Conservation (phyloP, 2,329 filamentous ascomycete genomes). For the Fusarium falciforme region DNA sequence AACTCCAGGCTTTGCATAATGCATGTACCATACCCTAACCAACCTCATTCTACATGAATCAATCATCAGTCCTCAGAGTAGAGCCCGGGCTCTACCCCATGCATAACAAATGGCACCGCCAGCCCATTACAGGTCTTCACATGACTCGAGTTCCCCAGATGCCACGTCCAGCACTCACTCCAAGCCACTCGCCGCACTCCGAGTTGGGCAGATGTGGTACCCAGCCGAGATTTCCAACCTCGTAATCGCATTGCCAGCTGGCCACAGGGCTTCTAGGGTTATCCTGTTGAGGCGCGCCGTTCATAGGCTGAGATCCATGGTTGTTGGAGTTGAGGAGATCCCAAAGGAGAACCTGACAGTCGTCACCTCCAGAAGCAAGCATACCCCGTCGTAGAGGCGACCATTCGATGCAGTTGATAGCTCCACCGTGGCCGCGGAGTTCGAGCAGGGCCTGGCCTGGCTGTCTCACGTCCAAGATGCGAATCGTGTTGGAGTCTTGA, state of each 20-base stretch:
- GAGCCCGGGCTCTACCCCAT: constrained; percentile 6
- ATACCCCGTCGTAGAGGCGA: constrained; percentile 87
- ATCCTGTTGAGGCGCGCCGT: constrained; percentile 63
- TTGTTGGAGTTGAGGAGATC: constrained; percentile 78
- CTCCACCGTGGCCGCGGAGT: constrained; percentile 85
- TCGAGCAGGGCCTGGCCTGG: constrained; percentile 95
- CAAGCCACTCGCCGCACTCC: constrained; percentile 85
- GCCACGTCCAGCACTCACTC: constrained; percentile 82
- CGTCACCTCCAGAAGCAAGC: constrained; percentile 91
- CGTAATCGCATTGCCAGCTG: constrained; percentile 87
- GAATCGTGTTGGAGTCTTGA: constrained; percentile 89
- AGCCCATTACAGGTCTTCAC: constrained; percentile 38
- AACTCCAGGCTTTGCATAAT: constrained; percentile 45
- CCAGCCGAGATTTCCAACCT: constrained; percentile 88
- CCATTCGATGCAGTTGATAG: constrained; percentile 96
- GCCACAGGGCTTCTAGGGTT: constrained; percentile 76
- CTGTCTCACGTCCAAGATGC: constrained; percentile 95
- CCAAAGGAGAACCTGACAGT: constrained; percentile 93
- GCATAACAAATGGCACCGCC: constrained; percentile 27
- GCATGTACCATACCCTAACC: constrained; percentile 40
- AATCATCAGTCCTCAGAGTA: constrained; percentile 22
- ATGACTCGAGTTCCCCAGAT: constrained; percentile 77
- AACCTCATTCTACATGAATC: constrained; percentile 40
- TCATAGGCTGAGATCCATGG: constrained; percentile 55
- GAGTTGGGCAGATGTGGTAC: constrained; percentile 76